Evolutionary conservation across 352 stramenopile species (phyloP).

Genomic region (Phytophthora quininea): DNA sequence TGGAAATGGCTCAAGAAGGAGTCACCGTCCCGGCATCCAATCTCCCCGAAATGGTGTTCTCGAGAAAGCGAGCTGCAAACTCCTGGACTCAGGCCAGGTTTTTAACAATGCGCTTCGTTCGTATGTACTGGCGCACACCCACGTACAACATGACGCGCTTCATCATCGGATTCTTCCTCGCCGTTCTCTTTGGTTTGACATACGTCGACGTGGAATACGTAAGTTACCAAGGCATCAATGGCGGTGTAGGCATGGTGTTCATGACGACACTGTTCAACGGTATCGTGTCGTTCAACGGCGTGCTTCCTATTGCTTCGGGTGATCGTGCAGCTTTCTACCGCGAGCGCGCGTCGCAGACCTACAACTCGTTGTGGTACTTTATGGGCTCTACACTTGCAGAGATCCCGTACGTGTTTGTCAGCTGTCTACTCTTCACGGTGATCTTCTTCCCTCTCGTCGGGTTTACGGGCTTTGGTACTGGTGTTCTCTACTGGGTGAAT

Average conservation of each 20-base stretch:
- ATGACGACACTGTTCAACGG: conserved; percentile 80
- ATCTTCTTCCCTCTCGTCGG: conserved; percentile 37
- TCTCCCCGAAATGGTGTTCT: conserved; percentile 22
- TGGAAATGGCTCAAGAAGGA: conserved; percentile 18
- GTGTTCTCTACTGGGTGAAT: conserved; percentile 24
- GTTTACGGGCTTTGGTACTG: conserved; percentile 31
- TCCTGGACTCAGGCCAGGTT: conserved; percentile 23
- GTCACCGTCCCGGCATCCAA: conserved; percentile 11
- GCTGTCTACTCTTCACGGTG: conserved; percentile 27
- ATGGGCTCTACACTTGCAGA: conserved; percentile 18
- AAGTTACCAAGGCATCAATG: conserved; percentile 50
- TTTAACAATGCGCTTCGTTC: conserved; percentile 43
- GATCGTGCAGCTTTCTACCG: conserved; percentile 20
- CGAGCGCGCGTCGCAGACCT: conserved; percentile 16
- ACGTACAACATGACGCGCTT: conserved; percentile 86
- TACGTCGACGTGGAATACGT: conserved; percentile 50
- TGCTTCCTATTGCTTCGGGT: conserved; percentile 10
- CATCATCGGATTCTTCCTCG: conserved; percentile 74
- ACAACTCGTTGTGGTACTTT: conserved; percentile 30
- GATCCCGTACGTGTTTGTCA: conserved; percentile 29
- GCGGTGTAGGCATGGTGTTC: conserved; percentile 82
- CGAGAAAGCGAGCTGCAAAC: conserved; percentile 18
- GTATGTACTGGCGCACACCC: conserved; percentile 87
- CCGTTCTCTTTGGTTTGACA: conserved; percentile 72
- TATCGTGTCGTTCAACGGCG: conserved; percentile 17